A percentile compares a stretch with the other conserved stretches of the same genome.
These are phyloP conservation scores for Cladophialophora chaetospira DNA, from an alignment of 2,329 filamentous ascomycete species.

Conservation along the genomic window DNA sequence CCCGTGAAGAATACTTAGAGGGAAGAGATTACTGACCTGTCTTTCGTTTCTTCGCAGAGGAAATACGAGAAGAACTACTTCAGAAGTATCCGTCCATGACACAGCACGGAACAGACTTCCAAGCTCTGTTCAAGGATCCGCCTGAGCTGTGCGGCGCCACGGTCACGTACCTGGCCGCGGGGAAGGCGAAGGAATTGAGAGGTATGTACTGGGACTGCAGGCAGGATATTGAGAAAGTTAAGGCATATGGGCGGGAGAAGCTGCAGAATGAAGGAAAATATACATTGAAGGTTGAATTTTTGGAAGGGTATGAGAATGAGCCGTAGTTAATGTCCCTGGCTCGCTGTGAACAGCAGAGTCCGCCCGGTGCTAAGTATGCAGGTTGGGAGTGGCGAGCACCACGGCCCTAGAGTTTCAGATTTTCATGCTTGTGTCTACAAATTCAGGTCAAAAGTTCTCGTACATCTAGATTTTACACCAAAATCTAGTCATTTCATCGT, in stretches of 20 bases:
- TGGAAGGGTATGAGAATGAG: slow-evolving; percentile 27
- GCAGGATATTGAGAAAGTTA: slow-evolving; percentile 21
- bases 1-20: no score
- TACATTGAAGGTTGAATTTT: slow-evolving; percentile 19
- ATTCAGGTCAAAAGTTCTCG: no score
- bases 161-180: slow-evolving; percentile 19
- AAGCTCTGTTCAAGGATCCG: slow-evolving; percentile 22
- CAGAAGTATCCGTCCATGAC: slow-evolving; percentile 11
- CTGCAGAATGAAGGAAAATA: slow-evolving; percentile 15
- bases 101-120: slow-evolving; percentile 13
- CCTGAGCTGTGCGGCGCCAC: slow-evolving; percentile 27
- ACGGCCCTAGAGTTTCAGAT: no score
- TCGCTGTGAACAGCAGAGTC: no score
- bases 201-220: slow-evolving; percentile 25
- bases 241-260: slow-evolving; percentile 15
- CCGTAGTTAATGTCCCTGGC: no score
- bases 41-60: neutral
- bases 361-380: no score
- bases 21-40: neutral
- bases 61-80: slow-evolving; percentile 11
- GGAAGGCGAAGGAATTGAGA: slow-evolving; percentile 22
- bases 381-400: no score
- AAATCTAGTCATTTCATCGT: no score
- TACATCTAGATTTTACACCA: no score
- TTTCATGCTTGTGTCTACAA: no score